phyloP scores from a whole-genome alignment of 139 green algal genomes.

The Desmodesmus armatus region DNA sequence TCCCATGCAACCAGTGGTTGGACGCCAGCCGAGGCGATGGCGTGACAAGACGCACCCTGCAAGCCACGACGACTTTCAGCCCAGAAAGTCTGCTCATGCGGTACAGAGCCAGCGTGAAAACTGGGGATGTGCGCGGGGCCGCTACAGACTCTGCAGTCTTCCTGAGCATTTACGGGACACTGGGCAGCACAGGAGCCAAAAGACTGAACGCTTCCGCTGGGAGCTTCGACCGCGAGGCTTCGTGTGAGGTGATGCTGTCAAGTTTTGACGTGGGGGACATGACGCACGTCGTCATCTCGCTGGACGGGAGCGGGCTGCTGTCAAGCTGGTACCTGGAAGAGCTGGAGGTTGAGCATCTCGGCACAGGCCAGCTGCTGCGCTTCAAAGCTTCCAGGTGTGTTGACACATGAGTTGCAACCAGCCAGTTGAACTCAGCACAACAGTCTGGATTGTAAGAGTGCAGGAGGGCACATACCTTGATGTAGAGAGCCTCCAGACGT shows the following conservation, averaged over 20 bases:
- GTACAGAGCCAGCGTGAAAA: conserved; percentile 62
- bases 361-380: conserved; percentile 56
- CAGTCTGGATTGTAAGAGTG: too few species aligned
- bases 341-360: conserved; percentile 74
- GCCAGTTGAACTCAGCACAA: too few species aligned
- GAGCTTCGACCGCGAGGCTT: conserved; percentile 2
- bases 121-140: conserved; percentile 53
- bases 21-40: conserved; percentile 42
- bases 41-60: conserved; percentile 26
- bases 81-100: not conserved
- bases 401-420: not conserved
- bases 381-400: conserved; percentile 52
- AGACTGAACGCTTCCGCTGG: not conserved
- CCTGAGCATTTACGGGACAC: conserved; percentile 63
- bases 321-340: conserved; percentile 70
- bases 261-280: conserved; percentile 23
- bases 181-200: conserved; percentile 50
- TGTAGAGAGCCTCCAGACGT: too few species aligned
- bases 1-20: conserved; percentile 66
- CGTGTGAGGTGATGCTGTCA: not conserved
- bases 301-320: conserved; percentile 67
- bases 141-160: conserved; percentile 78
- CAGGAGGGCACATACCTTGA: too few species aligned
- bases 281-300: conserved; percentile 54
- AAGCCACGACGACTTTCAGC: conserved; percentile 15